These are phyloP conservation scores for Cydonia oblonga DNA, from an alignment of 331 rosid species.

Conservation along the genomic window DNA sequence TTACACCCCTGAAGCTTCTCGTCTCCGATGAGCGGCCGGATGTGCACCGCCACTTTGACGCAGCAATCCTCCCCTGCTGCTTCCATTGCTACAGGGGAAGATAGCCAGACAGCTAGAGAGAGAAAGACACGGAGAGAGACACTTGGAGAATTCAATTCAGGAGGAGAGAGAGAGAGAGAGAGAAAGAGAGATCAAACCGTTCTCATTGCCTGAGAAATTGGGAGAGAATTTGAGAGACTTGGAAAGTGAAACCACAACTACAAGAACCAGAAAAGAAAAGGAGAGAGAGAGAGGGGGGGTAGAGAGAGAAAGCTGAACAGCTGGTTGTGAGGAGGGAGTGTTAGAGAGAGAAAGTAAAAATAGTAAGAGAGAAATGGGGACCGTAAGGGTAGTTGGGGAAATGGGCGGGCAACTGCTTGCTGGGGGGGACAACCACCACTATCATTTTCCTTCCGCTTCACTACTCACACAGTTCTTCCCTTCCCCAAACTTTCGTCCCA, in stretches of 20 bases:
- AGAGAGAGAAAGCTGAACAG: too few species aligned
- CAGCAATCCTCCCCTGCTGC: conserved; percentile 84
- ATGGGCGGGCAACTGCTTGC: conserved; percentile 25
- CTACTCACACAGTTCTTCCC: conserved; percentile 27
- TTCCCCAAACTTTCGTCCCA: conserved; percentile 14
- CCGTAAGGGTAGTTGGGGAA: conserved; percentile 37
- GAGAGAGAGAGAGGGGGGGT: neutral
- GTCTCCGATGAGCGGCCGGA: conserved; percentile 82
- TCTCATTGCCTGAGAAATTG: conserved; percentile 25
- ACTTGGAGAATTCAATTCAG: neutral
- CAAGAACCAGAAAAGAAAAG: neutral
- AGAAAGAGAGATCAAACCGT: conserved; percentile 28
- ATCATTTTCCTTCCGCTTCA: conserved; percentile 50
- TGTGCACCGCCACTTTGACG: conserved; percentile 90
- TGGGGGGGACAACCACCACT: conserved; percentile 28
- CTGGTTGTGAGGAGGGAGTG: too few species aligned
- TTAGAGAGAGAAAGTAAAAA: neutral
- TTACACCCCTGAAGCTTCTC: conserved; percentile 94
- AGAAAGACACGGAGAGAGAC: neutral
- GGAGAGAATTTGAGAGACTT: conserved; percentile 2
- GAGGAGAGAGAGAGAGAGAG: neutral
- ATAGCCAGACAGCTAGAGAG: neutral
- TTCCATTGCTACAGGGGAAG: conserved; percentile 35
- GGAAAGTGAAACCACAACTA: conserved; percentile 30
- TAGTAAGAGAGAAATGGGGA: neutral